These are phyloP conservation scores for Leccinum angustisporum DNA, from an alignment of 1,284 basidiomycete genomes.

Conservation along the genomic window DNA sequence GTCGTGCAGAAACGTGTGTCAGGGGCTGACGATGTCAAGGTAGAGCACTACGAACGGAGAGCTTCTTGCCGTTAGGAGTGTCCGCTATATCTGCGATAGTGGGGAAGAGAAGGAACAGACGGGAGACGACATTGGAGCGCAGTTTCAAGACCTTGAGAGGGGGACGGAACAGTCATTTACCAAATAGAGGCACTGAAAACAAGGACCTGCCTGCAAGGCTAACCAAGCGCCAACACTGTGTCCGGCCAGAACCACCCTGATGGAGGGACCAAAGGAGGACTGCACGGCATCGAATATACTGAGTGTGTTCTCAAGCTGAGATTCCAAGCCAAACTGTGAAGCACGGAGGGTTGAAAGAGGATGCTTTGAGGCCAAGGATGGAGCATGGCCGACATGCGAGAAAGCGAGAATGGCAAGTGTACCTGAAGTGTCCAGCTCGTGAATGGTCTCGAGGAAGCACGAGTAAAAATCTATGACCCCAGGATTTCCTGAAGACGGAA, in stretches of 20 bases:
- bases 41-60: slow-evolving; percentile 38
- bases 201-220: slow-evolving; percentile 45
- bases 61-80: slow-evolving; percentile 53
- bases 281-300: slow-evolving; percentile 49
- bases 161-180: not conserved
- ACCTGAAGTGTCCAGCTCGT: slow-evolving; percentile 35
- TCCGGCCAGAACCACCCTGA: slow-evolving; percentile 48
- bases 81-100: slow-evolving; percentile 52
- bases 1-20: not conserved
- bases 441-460: slow-evolving; percentile 51
- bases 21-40: not conserved
- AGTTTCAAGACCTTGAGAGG: slow-evolving; percentile 47
- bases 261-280: slow-evolving; percentile 34
- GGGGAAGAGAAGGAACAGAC: slow-evolving; percentile 56
- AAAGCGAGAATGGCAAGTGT: slow-evolving; percentile 51
- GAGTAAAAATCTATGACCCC: slow-evolving; percentile 59
- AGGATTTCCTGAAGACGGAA: slow-evolving; percentile 47
- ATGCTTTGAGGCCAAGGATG: slow-evolving; percentile 28
- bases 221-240: slow-evolving; percentile 68
- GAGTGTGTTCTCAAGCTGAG: slow-evolving; percentile 50
- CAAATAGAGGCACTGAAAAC: not conserved
- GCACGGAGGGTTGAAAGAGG: slow-evolving; percentile 10
- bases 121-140: slow-evolving; percentile 38
- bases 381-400: slow-evolving; percentile 54
- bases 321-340: slow-evolving; percentile 36